A percentile compares a stretch with the other conserved stretches of the same genome.
Evolutionary conservation across 805 yeast genomes (phyloP).

Genomic region (Ogataea populi-albae): DNA sequence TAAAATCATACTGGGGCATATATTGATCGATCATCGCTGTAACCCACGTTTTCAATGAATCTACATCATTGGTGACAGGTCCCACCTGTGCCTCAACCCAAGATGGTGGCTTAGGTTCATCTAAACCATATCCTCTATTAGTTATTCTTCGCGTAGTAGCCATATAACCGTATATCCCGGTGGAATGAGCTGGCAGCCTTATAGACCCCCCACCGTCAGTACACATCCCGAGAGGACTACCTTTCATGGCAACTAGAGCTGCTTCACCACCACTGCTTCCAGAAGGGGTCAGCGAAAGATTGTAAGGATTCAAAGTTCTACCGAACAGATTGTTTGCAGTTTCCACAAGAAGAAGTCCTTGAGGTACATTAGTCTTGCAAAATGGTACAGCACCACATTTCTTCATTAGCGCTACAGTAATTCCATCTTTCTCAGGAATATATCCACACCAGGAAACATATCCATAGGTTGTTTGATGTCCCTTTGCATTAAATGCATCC

Average conservation of each 20-base stretch:
- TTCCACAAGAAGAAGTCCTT: slow-evolving; percentile 56
- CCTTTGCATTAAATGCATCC: slow-evolving; percentile 42
- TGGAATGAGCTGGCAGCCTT: slow-evolving; percentile 54
- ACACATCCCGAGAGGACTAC: slow-evolving; percentile 56
- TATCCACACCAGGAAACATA: slow-evolving; percentile 13
- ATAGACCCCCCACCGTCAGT: slow-evolving; percentile 64
- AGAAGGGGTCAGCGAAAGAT: slow-evolving; percentile 51
- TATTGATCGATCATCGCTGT: slow-evolving; percentile 40
- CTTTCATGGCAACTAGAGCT: slow-evolving; percentile 50
- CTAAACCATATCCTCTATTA: slow-evolving; percentile 31
- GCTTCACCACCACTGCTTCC: slow-evolving; percentile 67
- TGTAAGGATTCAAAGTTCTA: slow-evolving; percentile 47
- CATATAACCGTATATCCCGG: slow-evolving; percentile 53
- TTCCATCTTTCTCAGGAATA: slow-evolving; percentile 9
- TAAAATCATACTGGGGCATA: slow-evolving; percentile 60
- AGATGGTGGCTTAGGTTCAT: slow-evolving; percentile 46
- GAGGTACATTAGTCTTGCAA: slow-evolving; percentile 51
- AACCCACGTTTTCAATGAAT: slow-evolving; percentile 52
- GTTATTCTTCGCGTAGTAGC: slow-evolving; percentile 40
- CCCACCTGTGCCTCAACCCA: slow-evolving; percentile 40
- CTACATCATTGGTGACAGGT: slow-evolving; percentile 41
- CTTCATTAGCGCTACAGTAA: slow-evolving; percentile 19
- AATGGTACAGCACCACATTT: slow-evolving; percentile 38
- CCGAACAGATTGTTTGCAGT: slow-evolving; percentile 51
- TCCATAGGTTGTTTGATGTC: slow-evolving; percentile 28